Conservation (phyloP, 305 asterid genomes). For the Ilex paraguariensis region DNA sequence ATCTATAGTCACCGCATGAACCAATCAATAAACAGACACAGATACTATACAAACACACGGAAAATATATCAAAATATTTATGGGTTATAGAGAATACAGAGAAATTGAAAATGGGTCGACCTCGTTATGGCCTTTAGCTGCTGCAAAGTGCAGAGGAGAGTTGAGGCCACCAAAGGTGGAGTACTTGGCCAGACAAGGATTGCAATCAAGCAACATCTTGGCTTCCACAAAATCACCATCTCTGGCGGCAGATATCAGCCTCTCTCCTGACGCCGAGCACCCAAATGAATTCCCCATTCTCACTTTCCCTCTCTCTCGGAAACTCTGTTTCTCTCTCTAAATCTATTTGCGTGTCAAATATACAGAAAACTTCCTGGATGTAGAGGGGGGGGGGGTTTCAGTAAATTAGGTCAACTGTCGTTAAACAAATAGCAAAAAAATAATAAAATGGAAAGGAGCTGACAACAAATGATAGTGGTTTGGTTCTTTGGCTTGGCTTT, state of each 20-base stretch:
- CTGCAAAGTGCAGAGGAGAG: slow-evolving; percentile 84
- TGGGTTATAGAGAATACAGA: not conserved
- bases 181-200: slow-evolving; percentile 86
- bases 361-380: not conserved
- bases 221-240: slow-evolving; percentile 99
- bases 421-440: slow-evolving; percentile 16
- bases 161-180: slow-evolving; percentile 93
- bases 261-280: slow-evolving; percentile 96
- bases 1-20: slow-evolving; percentile 31
- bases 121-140: slow-evolving; percentile 86
- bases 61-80: not conserved
- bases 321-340: slow-evolving; percentile 17
- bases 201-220: slow-evolving; percentile 91
- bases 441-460: not conserved
- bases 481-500: too few relatives aligned
- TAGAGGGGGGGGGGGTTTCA: too few relatives aligned
- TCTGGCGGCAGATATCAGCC: slow-evolving; percentile 97
- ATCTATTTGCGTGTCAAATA: not conserved
- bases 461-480: not conserved
- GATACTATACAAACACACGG: not conserved
- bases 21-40: not conserved
- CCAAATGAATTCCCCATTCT: slow-evolving; percentile 93
- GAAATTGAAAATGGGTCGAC: slow-evolving; percentile 19
- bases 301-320: not conserved
- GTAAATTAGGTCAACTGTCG: slow-evolving; percentile 39